Percentiles rank a stretch among this genome's conserved stretches.
Conservation (phyloP, 192 early-diverging fungal species). For the Coemansia asiatica region DNA sequence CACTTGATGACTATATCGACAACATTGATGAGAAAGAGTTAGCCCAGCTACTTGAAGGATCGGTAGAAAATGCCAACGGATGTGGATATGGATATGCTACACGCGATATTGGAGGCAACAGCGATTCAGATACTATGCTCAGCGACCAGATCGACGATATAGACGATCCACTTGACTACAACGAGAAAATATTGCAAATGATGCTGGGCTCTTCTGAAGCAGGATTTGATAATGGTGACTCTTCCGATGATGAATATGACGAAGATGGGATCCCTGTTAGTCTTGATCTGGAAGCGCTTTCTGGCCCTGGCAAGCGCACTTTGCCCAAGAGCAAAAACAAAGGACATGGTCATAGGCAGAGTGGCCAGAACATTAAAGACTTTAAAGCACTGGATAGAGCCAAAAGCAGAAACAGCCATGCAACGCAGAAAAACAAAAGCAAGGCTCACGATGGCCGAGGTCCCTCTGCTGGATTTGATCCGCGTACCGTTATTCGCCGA, state of each 20-base stretch:
- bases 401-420: constrained; percentile 16
- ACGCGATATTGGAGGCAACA: constrained; percentile 29
- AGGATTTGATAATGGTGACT: constrained; percentile 1
- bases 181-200: constrained; percentile 16
- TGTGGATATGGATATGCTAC: constrained; percentile 3
- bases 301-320: neutral
- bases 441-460: constrained; percentile 7
- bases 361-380: constrained; percentile 11
- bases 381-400: constrained; percentile 19
- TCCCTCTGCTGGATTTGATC: constrained; percentile 34
- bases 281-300: constrained; percentile 26
- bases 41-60: constrained; percentile 8
- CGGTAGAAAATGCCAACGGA: neutral
- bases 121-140: constrained; percentile 7
- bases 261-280: constrained; percentile 36
- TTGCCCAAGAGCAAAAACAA: constrained; percentile 5
- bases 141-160: constrained; percentile 14
- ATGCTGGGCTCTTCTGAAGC: constrained; percentile 9
- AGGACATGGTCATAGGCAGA: constrained; percentile 2
- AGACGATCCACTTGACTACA: constrained; percentile 30
- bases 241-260: constrained; percentile 19
- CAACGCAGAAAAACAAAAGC: constrained; percentile 8
- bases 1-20: constrained; percentile 33
- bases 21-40: constrained; percentile 31
- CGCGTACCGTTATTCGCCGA: constrained; percentile 28